Evolutionary conservation across 495 filamentous ascomycete genomes (phyloP), one percentile per base, ranked within the genome.

Genomic region (Penicillium taxi): DNA sequence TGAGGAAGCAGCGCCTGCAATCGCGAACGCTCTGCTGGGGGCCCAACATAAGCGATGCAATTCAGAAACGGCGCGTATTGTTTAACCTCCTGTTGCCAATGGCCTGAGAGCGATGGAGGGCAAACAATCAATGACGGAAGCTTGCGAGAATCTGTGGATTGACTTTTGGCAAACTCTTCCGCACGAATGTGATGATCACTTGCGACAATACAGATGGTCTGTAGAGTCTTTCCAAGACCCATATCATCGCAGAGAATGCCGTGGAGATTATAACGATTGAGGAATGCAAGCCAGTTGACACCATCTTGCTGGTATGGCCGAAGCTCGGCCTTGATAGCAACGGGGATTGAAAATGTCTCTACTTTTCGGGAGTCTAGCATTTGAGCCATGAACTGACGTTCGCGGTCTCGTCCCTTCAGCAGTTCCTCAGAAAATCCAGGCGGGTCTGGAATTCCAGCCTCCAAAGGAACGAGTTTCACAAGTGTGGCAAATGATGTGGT

Each of bases 241-340:
- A 98, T 98, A 55, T 98, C 91, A 53, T 98, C 91, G 56, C 91
- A 98, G 36, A 98, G 86, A 63, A 98, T 94, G 25, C 91, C 91
- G 47, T 98, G 91, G 11, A 98, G 76, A 57, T 96, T 86, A 53
- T 95, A 98, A 24, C 86, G 88, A 52, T 96, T 98, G 47, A 98
- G 80, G 69, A 98, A 98, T 32, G 89, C 78, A 29, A 98, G 81
- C 91, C 91, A 98, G 54, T 96, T 98, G 59, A 98, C 89, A 60
- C 91, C 91, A 29, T 98, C 91, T 59, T 98, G 91, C 58, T 98
- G 91, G 52, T 98, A 98, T 1, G 88, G 91, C 44, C 91, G 81
- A 15, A 98, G 74, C 35, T 90, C 84, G 0, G 91, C 93, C 61
- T 96, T 96, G 62, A 98, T 98, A 23, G 87, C 80, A 35, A 98